phyloP scores from a whole-genome alignment of 2,329 filamentous ascomycete genomes.

The Colletotrichum lentis region DNA sequence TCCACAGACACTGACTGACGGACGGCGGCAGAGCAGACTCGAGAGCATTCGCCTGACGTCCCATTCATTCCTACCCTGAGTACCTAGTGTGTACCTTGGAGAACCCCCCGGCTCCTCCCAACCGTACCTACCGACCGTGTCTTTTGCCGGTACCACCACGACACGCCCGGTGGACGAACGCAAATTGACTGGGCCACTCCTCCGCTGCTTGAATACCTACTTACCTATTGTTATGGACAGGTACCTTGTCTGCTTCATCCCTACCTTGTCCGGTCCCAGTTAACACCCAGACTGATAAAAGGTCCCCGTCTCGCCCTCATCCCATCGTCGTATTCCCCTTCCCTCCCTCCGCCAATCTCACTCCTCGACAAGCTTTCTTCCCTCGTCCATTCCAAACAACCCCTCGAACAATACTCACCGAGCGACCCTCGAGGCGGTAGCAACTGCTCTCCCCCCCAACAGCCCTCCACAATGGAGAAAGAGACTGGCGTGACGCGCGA shows the following conservation, averaged over 20 bases:
- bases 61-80: slow-evolving; percentile 8
- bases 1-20: neutral
- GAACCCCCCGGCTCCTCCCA: neutral
- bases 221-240: no score
- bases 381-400: slow-evolving; percentile 22
- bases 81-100: neutral
- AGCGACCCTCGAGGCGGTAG: slow-evolving; percentile 10
- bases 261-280: neutral
- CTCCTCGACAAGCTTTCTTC: slow-evolving; percentile 18
- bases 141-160: slow-evolving; percentile 14
- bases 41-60: slow-evolving; percentile 18
- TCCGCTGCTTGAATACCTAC: no score
- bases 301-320: slow-evolving; percentile 29
- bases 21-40: neutral
- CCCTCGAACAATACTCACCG: slow-evolving; percentile 20
- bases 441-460: neutral
- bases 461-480: slow-evolving; percentile 31
- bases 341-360: slow-evolving; percentile 10
- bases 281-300: slow-evolving; percentile 34
- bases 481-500: slow-evolving; percentile 33
- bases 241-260: no score
- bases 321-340: neutral
- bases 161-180: slow-evolving; percentile 12
- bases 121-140: neutral
- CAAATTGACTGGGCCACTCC: slow-evolving; percentile 26